Conservation (phyloP, 2,329 filamentous ascomycete genomes). For the Paecilomyces variotii region DNA sequence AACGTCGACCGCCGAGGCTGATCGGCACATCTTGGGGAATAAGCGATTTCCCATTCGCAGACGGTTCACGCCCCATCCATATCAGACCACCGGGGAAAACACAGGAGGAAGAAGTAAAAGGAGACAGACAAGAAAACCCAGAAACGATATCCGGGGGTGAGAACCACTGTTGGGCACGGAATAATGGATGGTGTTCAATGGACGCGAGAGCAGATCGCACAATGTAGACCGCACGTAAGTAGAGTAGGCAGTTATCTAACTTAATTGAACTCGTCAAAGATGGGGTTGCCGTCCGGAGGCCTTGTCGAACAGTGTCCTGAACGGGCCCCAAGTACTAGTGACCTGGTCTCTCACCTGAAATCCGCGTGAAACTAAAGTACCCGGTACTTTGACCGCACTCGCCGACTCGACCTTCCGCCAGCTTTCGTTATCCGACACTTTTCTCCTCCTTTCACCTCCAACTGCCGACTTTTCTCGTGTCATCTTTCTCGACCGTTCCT, state of each 20-base stretch:
- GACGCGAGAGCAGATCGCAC: neutral
- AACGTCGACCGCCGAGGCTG: neutral
- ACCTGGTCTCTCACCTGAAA: neutral
- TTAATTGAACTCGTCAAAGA: neutral
- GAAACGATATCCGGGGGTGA: neutral
- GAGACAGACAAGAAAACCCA: neutral
- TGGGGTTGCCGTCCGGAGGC: neutral
- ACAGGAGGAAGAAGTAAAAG: neutral
- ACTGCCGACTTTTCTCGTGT: neutral
- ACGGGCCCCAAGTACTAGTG: neutral
- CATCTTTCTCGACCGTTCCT: neutral
- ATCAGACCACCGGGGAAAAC: neutral
- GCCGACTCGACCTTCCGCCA: neutral
- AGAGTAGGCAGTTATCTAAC: neutral
- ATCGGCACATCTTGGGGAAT: neutral
- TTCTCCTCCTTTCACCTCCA: neutral
- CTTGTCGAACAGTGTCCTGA: neutral
- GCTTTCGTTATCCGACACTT: neutral
- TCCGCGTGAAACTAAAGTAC: neutral
- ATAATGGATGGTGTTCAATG: neutral
- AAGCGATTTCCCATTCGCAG: neutral
- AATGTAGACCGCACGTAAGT: neutral
- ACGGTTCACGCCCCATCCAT: neutral
- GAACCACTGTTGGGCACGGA: neutral
- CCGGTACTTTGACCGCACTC: neutral